Evolutionary conservation across 768 basidiomycete genomes (phyloP), one percentile per base, ranked within the genome.

Genomic region (Vishniacozyma victoriae): DNA sequence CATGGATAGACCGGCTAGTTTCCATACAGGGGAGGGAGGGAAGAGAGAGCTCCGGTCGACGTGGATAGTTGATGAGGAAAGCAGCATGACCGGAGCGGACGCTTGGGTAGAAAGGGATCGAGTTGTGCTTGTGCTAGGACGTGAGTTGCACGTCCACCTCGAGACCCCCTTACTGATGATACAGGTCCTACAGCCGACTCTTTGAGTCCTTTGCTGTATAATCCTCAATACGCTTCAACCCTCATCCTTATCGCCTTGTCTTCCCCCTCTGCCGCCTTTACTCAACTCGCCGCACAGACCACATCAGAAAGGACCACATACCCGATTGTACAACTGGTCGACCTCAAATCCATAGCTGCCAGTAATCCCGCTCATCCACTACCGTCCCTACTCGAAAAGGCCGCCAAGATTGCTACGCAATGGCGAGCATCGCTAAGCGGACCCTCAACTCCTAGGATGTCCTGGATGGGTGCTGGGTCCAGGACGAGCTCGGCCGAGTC

Each of bases 131-230:
- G 48, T 60, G 9, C 41, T 64, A 24, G 62, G 62, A 22, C 25
- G 62, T 64, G 35, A 43, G 62, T 59, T 20, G 16, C 33, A 15
- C 11, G 14, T 23, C 20, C 13, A 6, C 1, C 18, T 14, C 48
- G 13, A 7, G 27, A 41, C 26, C 19, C 12, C 18, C 22, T 23
- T 13, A 23, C 20, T 41, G 26, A 37, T 22, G 20, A 24, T 39
- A 31, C 26, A 63, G 61, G 35, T 24, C 31, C 54, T 5, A 54
- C 62, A 3, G 23, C 48, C 18, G 50, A 49, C 6, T 40, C 59
- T 3, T 48, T 64, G 7, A 47, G 55, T 18, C 59, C 62, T 1
- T 43, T 64, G 7, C 48, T 64, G 22, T 57, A 54, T 42, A 51
- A 60, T 35, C 56, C 59, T 4, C 26, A 44, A 5, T 64, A 55